Base-by-base conservation (phyloP, 1,139 yeast species). In the Wickerhamiella pararugosa region DNA sequence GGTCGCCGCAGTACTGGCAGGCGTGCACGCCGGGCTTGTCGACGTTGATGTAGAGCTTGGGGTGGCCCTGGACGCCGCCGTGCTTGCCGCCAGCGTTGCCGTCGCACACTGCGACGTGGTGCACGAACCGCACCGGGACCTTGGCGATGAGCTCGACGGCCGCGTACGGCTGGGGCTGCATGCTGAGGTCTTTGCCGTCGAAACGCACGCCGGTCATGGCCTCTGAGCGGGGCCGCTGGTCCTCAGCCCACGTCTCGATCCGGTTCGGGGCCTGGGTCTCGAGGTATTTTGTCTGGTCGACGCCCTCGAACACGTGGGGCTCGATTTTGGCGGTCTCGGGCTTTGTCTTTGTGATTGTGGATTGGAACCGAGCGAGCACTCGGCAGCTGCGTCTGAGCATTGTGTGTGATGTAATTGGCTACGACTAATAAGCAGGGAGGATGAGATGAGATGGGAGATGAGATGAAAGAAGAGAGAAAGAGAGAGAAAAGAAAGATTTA, bases 81-180 rank as follows among this genome's bases (percentile, higher is more conserved):
- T 46, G 51, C 54, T 69, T 75, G 53, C 83, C 82, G 44, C 47
- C 46, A 41, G 36, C 37, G 49, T 48, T 51, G 34, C 94, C 94
- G 56, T 80, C 84, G 58, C 94, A 83, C 21, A 79, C 92, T 2
- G 94, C 94, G 45, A 75, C 60, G 54, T 73, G 70, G 51, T 72
- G 73, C 51, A 82, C 65, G 58, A 73, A 79, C 53, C 75, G 66
- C 40, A 83, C 64, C 7, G 94, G 94, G 56, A 76, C 76, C 56
- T 79, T 63, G 36, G 81, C 78, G 55, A 83, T 80, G 60, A 83
- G 69, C 43, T 82, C 90, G 57, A 83, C 83, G 47, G 93, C 94
- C 38, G 94, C 83, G 50, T 76, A 73, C 6, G 94, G 87, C 55
- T 72, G 72, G 47, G 94, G 94, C 63, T 83, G 92, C 28, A 53